A percentile compares a stretch with the other conserved stretches of the same genome.
phyloP scores from a whole-genome alignment of 345 rosid genomes.

The Bretschneidera sinensis region DNA sequence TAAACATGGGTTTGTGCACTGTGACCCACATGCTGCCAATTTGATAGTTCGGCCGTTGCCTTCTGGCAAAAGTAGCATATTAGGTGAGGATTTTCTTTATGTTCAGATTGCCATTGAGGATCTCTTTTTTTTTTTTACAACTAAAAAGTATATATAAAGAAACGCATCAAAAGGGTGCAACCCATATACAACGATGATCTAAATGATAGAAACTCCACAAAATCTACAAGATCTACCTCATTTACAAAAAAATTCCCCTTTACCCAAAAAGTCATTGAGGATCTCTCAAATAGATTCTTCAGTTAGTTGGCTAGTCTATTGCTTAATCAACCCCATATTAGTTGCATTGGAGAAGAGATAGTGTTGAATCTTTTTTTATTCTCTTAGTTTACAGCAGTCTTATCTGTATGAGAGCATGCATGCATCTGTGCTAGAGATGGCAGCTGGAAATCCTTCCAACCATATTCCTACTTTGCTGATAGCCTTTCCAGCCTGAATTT shows the following conservation, averaged over 20 bases:
- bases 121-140: no score
- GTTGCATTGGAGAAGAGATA: neutral
- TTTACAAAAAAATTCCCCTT: no score
- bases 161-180: no score
- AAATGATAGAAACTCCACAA: no score
- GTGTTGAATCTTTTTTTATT: neutral
- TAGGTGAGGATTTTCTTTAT: conserved; percentile 37
- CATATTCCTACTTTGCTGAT: neutral
- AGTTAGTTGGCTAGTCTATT: no score
- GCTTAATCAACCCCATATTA: no score
- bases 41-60: conserved; percentile 80
- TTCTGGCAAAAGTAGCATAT: conserved; percentile 45
- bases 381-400: neutral
- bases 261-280: no score
- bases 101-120: conserved; percentile 15
- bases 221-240: no score
- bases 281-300: no score
- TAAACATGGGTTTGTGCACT: conserved; percentile 94
- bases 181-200: no score
- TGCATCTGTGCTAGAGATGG: neutral
- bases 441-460: neutral
- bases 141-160: no score
- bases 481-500: neutral
- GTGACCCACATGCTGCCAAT: conserved; percentile 99
- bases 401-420: neutral